Base-by-base conservation (phyloP, 495 filamentous ascomycete genomes). In the Aspergillus sclerotioniger region DNA sequence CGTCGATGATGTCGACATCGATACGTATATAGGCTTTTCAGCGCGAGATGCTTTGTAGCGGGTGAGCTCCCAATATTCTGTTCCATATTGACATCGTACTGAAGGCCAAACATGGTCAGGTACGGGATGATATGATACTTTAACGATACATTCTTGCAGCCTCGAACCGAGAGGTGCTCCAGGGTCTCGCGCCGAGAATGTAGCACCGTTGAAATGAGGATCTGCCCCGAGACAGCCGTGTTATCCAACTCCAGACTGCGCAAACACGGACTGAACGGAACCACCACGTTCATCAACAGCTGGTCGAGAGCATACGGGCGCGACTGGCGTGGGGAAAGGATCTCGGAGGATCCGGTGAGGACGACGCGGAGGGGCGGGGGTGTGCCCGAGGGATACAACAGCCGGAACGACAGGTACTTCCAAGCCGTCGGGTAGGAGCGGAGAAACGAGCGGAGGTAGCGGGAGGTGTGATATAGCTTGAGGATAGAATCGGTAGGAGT, bases 81-180 rank as follows among this genome's bases (percentile, higher is more conserved):
- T 45, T 75, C 76, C 61, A 71, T 74, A 32, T 74, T 72, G 33
- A 74, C 68, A 62, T 78, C 72, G 57, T 70, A 71, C 57, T 81
- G 78, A 6, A 81, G 62, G 8, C 71, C 69, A 54, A 74, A 79
- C 73, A 82, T 72, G 45, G 75, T 75, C 16, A 86, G 68, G 54
- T 80, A 86, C 3, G 83, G 83, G 33, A 85, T 75, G 54, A 86
- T 80, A 54, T 86, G 83, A 60, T 86, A 86, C 66, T 86, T 86
- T 48, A 86, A 71, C 16, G 83, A 85, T 31, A 86, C 83, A 68
- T 86, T 84, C 67, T 86, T 85, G 76, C 83, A 86, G 8, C 83
- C 83, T 8, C 83, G 78, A 35, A 85, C 78, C 6, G 83, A 86
- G 17, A 86, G 72, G 59, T 86, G 83, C 61, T 82, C 76, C 52